Conservation (phyloP, 2,329 filamentous ascomycete genomes). For the Colletotrichum tabaci region DNA sequence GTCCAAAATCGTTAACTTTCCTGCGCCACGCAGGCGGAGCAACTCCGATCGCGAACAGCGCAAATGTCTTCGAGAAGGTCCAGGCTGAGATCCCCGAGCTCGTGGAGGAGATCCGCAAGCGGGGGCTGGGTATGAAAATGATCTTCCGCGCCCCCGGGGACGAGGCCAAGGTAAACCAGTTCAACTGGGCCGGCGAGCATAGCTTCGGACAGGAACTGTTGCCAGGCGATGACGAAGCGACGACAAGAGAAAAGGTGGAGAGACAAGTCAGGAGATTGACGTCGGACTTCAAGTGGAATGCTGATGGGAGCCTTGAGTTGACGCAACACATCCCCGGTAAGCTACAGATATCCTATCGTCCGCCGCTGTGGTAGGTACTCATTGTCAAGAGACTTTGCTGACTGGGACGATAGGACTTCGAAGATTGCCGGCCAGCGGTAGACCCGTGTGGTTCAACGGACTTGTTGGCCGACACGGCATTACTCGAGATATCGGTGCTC, state of each 20-base stretch:
- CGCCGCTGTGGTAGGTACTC: too few relatives aligned
- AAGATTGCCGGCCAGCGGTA: constrained; percentile 31
- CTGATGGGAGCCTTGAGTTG: constrained; percentile 41
- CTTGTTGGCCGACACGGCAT: constrained; percentile 42
- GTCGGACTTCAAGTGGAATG: constrained; percentile 37
- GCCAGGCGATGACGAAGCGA: constrained; percentile 40
- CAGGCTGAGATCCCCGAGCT: constrained; percentile 41
- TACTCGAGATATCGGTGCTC: constrained; percentile 42
- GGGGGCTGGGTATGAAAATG: constrained; percentile 45
- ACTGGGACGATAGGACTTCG: constrained; percentile 15
- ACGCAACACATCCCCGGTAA: constrained; percentile 42
- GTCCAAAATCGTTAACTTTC: neutral
- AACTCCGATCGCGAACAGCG: constrained; percentile 39
- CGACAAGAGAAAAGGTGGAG: constrained; percentile 34
- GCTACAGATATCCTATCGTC: neutral
- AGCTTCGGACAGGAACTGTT: constrained; percentile 50
- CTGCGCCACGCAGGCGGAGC: constrained; percentile 28
- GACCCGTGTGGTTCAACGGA: constrained; percentile 43
- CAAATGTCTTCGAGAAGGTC: constrained; percentile 39
- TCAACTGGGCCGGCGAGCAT: constrained; percentile 43
- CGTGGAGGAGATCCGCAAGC: constrained; percentile 37
- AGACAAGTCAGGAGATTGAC: constrained; percentile 41
- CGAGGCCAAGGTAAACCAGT: constrained; percentile 42
- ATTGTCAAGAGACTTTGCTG: neutral
- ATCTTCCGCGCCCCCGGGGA: constrained; percentile 43